Conservation (phyloP, 495 filamentous ascomycete genomes). For the Tuber aestivum region DNA sequence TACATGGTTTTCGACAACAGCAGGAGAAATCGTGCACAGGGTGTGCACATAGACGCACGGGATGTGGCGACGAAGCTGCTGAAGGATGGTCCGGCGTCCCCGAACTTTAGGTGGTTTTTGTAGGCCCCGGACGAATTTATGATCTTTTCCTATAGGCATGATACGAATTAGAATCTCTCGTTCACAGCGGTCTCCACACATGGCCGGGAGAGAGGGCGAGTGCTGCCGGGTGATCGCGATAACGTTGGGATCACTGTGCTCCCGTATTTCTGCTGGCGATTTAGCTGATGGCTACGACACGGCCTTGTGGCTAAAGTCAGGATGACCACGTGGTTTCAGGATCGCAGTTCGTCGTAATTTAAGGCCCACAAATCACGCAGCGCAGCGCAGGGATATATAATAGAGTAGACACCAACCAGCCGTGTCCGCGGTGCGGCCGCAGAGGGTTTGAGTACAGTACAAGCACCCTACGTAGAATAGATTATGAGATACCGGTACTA, state of each 20-base stretch:
- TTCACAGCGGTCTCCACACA: neutral
- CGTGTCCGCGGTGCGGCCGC: neutral
- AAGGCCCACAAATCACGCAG: neutral
- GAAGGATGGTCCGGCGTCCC: conserved; percentile 59
- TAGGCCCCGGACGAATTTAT: conserved; percentile 23
- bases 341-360: neutral
- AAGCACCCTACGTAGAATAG: neutral
- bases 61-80: conserved; percentile 65
- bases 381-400: neutral
- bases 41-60: conserved; percentile 55
- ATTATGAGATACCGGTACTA: neutral
- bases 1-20: conserved; percentile 70
- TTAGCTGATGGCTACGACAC: neutral
- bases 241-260: neutral
- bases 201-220: neutral
- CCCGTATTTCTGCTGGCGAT: neutral
- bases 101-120: conserved; percentile 68
- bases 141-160: neutral
- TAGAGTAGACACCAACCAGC: neutral
- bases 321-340: neutral
- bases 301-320: neutral
- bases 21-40: conserved; percentile 56
- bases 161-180: neutral
- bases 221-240: neutral
- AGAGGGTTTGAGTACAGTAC: neutral